These are phyloP conservation scores for Avena eriantha DNA, from an alignment of 176 grass and related monocot species.

Conservation along the genomic window DNA sequence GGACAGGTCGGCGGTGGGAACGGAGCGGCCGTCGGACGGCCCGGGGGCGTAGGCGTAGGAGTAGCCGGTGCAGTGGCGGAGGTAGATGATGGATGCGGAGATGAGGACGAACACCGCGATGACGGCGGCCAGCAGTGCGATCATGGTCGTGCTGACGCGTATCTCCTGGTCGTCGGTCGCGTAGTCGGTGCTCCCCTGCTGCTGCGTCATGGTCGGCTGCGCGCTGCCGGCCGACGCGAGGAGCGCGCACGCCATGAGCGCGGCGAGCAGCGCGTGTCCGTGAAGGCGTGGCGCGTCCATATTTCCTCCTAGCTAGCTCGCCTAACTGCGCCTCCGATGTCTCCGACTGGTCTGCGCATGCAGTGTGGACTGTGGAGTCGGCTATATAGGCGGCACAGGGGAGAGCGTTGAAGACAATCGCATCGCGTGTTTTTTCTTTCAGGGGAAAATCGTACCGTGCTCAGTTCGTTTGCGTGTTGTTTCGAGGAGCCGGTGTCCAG, in stretches of 20 bases:
- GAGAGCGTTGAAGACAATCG: background rate
- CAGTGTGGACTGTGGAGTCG: conserved; percentile 35
- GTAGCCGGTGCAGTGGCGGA: conserved; percentile 51
- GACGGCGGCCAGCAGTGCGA: conserved; percentile 43
- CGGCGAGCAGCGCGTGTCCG: conserved; percentile 5
- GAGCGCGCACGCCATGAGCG: conserved; percentile 27
- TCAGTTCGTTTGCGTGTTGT: conserved; percentile 21
- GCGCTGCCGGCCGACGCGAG: conserved; percentile 17
- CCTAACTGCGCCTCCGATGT: background rate
- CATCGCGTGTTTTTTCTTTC: background rate
- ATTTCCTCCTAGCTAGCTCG: background rate
- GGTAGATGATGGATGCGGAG: conserved; percentile 47
- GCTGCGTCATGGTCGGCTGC: conserved; percentile 7
- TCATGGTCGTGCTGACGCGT: conserved; percentile 44
- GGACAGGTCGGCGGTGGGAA: background rate
- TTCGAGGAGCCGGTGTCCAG: background rate
- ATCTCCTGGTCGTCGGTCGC: background rate
- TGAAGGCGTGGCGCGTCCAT: conserved; percentile 18
- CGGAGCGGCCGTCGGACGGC: background rate
- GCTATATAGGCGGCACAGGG: conserved; percentile 24
- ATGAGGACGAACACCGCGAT: conserved; percentile 52
- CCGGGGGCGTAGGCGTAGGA: background rate
- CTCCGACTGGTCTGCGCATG: conserved; percentile 10
- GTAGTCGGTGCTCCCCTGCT: background rate
- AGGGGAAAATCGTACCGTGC: background rate